Conservation (phyloP, 139 green algal species). For the Micromonas commoda region DNA sequence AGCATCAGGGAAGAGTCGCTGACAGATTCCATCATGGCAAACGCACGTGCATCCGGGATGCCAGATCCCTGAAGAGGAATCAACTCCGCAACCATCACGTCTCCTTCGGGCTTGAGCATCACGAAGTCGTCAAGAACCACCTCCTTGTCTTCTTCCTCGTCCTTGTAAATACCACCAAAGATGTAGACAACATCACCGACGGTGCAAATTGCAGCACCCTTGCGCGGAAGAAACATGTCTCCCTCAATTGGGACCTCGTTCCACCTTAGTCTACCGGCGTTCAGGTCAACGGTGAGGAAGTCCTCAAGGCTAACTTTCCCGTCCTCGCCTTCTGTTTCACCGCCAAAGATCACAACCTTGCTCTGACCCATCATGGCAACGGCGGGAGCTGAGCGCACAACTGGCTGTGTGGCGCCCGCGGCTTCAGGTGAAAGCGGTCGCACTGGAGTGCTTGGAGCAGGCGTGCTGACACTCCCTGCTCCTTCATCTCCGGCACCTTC, state of each 20-base stretch:
- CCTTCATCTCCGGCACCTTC: no score
- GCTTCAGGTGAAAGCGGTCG: no score
- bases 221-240: slow-evolving; percentile 1
- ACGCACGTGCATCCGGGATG: neutral
- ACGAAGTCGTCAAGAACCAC: slow-evolving; percentile 42
- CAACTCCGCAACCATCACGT: neutral
- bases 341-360: slow-evolving; percentile 55
- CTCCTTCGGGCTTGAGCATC: slow-evolving; percentile 38
- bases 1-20: slow-evolving; percentile 49
- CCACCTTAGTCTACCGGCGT: neutral
- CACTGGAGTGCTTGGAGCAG: no score
- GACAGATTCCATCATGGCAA: neutral
- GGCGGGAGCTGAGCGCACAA: slow-evolving; percentile 27
- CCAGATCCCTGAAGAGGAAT: neutral
- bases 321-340: slow-evolving; percentile 52
- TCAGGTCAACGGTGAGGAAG: slow-evolving; percentile 16
- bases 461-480: no score
- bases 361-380: slow-evolving; percentile 18
- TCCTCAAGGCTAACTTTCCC: slow-evolving; percentile 47
- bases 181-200: slow-evolving; percentile 42
- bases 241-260: neutral
- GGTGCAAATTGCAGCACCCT: neutral
- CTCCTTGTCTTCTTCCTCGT: slow-evolving; percentile 46
- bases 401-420: no score
- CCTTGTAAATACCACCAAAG: slow-evolving; percentile 48